Evolutionary conservation across 257 asterid genomes (phyloP).

Genomic region (Fraxinus pennsylvanica): DNA sequence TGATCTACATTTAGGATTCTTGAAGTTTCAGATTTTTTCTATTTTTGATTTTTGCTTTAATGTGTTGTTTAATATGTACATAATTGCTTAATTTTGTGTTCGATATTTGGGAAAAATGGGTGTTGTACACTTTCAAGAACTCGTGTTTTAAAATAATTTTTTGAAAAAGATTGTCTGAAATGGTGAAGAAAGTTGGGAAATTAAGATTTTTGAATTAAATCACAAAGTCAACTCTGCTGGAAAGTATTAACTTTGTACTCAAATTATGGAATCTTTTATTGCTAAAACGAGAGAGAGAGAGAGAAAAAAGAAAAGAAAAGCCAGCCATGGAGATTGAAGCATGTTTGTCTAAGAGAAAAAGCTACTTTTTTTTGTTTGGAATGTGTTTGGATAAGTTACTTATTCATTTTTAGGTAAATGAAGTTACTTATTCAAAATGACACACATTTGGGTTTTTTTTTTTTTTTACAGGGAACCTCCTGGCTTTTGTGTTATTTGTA

Average conservation of each 20-base stretch:
- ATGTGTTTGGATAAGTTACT: neutral
- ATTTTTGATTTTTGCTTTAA: conserved; percentile 5
- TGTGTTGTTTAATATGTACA: conserved; percentile 15
- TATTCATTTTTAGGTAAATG: neutral
- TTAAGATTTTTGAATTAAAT: neutral
- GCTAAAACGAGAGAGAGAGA: neutral
- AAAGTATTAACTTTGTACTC: neutral
- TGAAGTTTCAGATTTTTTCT: neutral
- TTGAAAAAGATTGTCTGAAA: neutral
- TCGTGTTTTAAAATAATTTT: neutral
- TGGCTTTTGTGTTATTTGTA: conserved; percentile 71
- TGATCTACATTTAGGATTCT: conserved; percentile 27
- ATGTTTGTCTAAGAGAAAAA: neutral
- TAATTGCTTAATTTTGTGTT: neutral
- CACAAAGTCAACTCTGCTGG: neutral
- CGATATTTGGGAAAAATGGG: neutral
- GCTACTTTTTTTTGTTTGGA: neutral
- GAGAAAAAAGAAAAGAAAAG: neutral
- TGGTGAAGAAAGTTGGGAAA: neutral
- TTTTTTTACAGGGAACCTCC: conserved; percentile 68
- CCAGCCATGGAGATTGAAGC: neutral
- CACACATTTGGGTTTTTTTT: neutral
- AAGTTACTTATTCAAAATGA: neutral
- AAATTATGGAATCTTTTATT: neutral
- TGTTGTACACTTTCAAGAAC: neutral